Conservation (phyloP, 495 filamentous ascomycete genomes). For the Tuber magnatum region DNA sequence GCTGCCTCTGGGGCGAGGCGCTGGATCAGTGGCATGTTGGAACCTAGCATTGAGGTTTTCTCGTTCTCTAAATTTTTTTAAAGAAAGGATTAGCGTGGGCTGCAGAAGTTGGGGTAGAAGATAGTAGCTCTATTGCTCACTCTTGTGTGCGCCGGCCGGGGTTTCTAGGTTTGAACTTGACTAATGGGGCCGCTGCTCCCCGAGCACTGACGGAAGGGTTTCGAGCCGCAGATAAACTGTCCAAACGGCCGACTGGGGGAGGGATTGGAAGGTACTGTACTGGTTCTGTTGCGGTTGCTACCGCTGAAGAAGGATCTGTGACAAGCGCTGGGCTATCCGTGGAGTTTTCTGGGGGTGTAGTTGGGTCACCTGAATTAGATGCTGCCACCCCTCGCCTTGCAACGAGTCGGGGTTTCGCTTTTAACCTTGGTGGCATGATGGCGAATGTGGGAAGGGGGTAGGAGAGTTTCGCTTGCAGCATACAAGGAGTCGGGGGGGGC, state of each 20-base stretch:
- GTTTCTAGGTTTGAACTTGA: conserved; percentile 37
- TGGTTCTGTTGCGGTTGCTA: conserved; percentile 8
- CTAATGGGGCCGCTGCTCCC: conserved; percentile 9
- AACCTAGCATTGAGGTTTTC: conserved; percentile 37
- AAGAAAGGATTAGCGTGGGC: conserved; percentile 5
- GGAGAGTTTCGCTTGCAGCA: not conserved
- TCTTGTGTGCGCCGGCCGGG: conserved; percentile 31
- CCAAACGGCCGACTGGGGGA: conserved; percentile 36
- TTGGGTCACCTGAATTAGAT: conserved; percentile 8
- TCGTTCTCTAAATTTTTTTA: conserved; percentile 29
- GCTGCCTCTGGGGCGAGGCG: conserved; percentile 9
- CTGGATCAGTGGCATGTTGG: conserved; percentile 9
- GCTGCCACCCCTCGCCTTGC: conserved; percentile 30
- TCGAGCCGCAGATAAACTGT: conserved; percentile 22
- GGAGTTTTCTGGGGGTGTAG: conserved; percentile 7
- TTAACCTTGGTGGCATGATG: conserved; percentile 5
- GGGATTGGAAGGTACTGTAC: conserved; percentile 25
- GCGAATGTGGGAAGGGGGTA: not conserved
- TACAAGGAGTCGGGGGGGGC: too few relatives aligned
- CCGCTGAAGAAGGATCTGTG: not conserved
- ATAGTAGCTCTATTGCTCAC: conserved; percentile 12
- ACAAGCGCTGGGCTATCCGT: not conserved
- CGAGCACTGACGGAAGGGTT: conserved; percentile 12
- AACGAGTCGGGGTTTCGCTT: conserved; percentile 30
- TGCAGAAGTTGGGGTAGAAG: not conserved